A percentile compares a stretch with the other conserved stretches of the same genome.
These are phyloP conservation scores for Phaseolus lunatus DNA, from an alignment of 306 rosid species.

Conservation along the genomic window DNA sequence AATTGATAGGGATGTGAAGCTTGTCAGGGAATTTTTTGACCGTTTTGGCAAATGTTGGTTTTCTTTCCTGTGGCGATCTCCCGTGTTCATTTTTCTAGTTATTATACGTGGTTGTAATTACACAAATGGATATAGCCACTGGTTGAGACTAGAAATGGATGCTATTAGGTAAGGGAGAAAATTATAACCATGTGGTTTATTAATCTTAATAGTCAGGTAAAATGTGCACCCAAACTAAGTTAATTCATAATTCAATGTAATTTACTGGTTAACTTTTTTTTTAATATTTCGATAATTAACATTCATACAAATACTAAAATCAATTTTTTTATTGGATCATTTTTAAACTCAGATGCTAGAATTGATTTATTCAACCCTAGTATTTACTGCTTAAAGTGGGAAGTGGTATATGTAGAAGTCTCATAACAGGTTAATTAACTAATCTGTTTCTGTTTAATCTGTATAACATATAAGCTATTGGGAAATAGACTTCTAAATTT, in stretches of 20 bases:
- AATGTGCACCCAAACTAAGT: neutral
- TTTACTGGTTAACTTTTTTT: neutral
- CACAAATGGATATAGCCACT: neutral
- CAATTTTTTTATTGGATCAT: neutral
- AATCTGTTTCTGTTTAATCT: neutral
- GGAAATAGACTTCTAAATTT: conserved; percentile 14
- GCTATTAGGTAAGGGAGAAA: neutral
- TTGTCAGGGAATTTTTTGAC: conserved; percentile 2
- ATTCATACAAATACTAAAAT: neutral
- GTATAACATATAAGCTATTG: neutral
- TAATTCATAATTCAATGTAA: neutral
- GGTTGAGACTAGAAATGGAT: conserved; percentile 20
- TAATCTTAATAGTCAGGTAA: conserved; percentile 13
- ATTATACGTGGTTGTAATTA: neutral
- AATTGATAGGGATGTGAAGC: neutral
- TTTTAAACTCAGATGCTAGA: neutral
- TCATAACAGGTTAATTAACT: neutral
- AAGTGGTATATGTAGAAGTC: neutral
- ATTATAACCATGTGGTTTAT: conserved; percentile 17
- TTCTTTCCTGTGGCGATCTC: conserved; percentile 6
- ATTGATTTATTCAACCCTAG: neutral
- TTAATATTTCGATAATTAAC: neutral
- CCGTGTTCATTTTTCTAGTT: conserved; percentile 4
- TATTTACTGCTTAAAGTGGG: conserved; percentile 10
- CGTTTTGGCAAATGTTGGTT: neutral